A percentile compares a stretch with the other conserved stretches of the same genome.
Evolutionary conservation across 2,329 filamentous ascomycete species (phyloP).

Genomic region (Penicillium sclerotigenum): DNA sequence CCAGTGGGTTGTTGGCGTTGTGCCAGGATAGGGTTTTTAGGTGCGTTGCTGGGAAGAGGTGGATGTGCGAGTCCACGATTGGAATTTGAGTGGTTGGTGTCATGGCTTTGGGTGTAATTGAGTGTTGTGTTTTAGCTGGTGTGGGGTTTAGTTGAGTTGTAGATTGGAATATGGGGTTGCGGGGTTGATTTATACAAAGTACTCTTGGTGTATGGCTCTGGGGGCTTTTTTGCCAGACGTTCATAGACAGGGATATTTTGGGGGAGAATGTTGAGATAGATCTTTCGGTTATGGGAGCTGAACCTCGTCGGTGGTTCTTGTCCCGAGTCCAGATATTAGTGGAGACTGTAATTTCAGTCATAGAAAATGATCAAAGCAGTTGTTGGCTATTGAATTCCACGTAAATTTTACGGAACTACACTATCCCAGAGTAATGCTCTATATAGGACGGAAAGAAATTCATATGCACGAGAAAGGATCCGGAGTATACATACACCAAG

Average conservation of each 20-base stretch:
- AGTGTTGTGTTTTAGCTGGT: neutral
- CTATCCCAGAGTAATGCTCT: neutral
- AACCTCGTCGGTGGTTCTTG: neutral
- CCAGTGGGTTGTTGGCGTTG: conserved; percentile 56
- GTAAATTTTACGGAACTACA: neutral
- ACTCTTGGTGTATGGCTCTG: neutral
- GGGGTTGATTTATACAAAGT: neutral
- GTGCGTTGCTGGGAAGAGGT: conserved; percentile 74
- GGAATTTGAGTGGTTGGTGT: conserved; percentile 24
- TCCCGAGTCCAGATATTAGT: neutral
- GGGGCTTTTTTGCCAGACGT: neutral
- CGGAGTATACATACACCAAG: conserved; percentile 11
- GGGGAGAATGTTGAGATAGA: neutral
- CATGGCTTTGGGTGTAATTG: neutral
- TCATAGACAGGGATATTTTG: neutral
- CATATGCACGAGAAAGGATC: conserved; percentile 5
- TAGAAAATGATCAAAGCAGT: neutral
- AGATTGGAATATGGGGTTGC: neutral
- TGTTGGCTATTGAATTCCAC: neutral
- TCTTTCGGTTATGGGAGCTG: neutral
- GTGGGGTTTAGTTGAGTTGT: neutral
- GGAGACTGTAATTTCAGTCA: neutral
- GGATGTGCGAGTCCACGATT: conserved; percentile 88
- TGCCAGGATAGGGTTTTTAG: conserved; percentile 68
- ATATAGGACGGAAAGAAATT: neutral